A percentile compares a stretch with the other conserved stretches of the same genome.
These are phyloP conservation scores for Umbelopsis vinacea DNA, from an alignment of 192 early-diverging fungal genomes.

Conservation along the genomic window DNA sequence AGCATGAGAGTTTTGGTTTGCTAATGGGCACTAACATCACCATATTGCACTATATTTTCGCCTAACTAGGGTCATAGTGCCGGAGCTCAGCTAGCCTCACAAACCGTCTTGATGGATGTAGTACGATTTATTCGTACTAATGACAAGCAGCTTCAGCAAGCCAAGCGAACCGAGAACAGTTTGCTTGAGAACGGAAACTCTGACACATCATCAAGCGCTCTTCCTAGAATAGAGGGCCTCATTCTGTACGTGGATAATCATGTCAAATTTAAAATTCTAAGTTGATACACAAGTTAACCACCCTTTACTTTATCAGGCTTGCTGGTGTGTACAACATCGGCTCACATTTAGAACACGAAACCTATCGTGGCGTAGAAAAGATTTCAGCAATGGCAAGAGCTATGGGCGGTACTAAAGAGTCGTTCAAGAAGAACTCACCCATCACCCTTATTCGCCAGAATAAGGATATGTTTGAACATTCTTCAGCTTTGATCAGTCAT, in stretches of 20 bases:
- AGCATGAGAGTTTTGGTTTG: background rate
- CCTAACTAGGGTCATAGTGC: conserved; percentile 46
- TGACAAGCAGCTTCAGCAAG: background rate
- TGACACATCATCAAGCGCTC: background rate
- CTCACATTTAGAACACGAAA: conserved; percentile 54
- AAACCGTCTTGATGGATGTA: conserved; percentile 41
- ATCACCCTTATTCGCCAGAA: conserved; percentile 26
- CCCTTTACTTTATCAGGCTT: conserved; percentile 19
- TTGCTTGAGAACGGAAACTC: background rate
- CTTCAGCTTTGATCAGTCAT: conserved; percentile 32
- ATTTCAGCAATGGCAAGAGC: conserved; percentile 60
- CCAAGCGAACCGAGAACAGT: background rate
- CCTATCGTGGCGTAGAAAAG: conserved; percentile 55
- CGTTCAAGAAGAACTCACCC: conserved; percentile 33
- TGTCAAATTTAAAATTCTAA: background rate
- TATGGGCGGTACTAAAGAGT: conserved; percentile 48
- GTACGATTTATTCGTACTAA: conserved; percentile 11
- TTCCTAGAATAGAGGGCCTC: conserved; percentile 45
- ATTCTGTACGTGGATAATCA: conserved; percentile 38
- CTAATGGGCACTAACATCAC: background rate
- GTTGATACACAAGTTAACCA: background rate
- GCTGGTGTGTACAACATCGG: conserved; percentile 57
- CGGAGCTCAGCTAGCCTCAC: conserved; percentile 46
- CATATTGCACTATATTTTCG: background rate
- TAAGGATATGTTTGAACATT: conserved; percentile 28